Evolutionary conservation across 2,329 filamentous ascomycete species (phyloP).

Genomic region (Akanthomyces muscarius): DNA sequence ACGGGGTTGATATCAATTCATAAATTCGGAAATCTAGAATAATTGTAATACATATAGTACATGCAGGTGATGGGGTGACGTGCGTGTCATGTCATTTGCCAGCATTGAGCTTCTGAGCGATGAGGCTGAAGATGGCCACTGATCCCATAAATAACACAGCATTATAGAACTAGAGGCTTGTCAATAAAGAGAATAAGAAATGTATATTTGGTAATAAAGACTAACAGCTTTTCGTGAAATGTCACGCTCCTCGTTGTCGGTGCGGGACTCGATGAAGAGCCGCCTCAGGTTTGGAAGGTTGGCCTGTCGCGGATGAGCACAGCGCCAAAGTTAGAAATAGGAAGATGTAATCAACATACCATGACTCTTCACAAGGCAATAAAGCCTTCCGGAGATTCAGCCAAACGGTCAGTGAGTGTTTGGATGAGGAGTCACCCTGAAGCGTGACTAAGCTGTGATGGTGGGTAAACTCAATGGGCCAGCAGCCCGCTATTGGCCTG

Average conservation of each 20-base stretch:
- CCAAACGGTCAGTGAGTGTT: background rate
- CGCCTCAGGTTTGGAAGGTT: constrained; percentile 92
- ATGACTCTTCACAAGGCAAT: constrained; percentile 8
- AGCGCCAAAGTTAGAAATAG: no score
- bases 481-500: background rate
- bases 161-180: constrained; percentile 80
- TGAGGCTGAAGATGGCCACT: constrained; percentile 87
- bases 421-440: background rate
- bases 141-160: constrained; percentile 95
- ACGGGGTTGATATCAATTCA: constrained; percentile 22
- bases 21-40: constrained; percentile 8
- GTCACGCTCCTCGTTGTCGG: constrained; percentile 88
- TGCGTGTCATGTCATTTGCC: constrained; percentile 24
- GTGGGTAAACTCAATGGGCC: background rate
- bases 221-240: constrained; percentile 89
- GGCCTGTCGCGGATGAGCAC: constrained; percentile 43
- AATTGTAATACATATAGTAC: constrained; percentile 10
- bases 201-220: background rate
- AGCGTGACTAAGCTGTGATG: constrained; percentile 14
- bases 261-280: constrained; percentile 90
- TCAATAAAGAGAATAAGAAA: background rate
- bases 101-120: constrained; percentile 79
- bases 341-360: background rate
- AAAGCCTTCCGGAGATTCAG: background rate
- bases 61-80: background rate